A percentile compares a stretch with the other conserved stretches of the same genome.
Conservation (phyloP, 148 eudicot species). For the Dianthus caryophyllus region DNA sequence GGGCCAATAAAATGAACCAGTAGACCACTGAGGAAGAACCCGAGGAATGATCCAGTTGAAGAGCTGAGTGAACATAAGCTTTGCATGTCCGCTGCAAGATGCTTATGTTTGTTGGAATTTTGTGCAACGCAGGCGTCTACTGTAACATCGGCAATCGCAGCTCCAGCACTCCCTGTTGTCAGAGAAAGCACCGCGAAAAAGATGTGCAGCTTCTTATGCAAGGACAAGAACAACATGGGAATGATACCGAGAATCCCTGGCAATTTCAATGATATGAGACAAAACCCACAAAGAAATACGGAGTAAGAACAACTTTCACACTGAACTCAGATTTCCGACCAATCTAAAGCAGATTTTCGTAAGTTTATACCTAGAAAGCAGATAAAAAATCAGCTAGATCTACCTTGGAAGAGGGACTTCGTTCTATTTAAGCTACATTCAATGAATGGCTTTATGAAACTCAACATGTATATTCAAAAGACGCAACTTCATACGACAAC, state of each 20-base stretch:
- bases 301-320: too few relatives aligned
- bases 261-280: constrained; percentile 9
- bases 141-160: constrained; percentile 93
- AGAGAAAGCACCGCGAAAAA: constrained; percentile 57
- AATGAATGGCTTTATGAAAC: too few relatives aligned
- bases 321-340: too few relatives aligned
- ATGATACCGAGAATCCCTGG: constrained; percentile 65
- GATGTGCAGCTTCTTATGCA: constrained; percentile 57
- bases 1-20: constrained; percentile 85
- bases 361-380: too few relatives aligned
- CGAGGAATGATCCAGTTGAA: constrained; percentile 72
- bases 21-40: constrained; percentile 81
- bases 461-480: too few relatives aligned
- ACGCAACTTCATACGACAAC: too few relatives aligned
- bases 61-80: constrained; percentile 80
- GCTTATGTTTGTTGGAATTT: constrained; percentile 59
- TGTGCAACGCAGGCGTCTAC: constrained; percentile 98
- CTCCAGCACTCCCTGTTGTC: constrained; percentile 65
- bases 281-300: neutral
- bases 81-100: constrained; percentile 91
- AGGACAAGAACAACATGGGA: constrained; percentile 66
- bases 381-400: too few relatives aligned
- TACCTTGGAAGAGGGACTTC: too few relatives aligned
- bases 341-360: too few relatives aligned
- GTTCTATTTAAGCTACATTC: too few relatives aligned